Base-by-base conservation (phyloP, 2,329 filamentous ascomycete species). In the Penicillium sp. region DNA sequence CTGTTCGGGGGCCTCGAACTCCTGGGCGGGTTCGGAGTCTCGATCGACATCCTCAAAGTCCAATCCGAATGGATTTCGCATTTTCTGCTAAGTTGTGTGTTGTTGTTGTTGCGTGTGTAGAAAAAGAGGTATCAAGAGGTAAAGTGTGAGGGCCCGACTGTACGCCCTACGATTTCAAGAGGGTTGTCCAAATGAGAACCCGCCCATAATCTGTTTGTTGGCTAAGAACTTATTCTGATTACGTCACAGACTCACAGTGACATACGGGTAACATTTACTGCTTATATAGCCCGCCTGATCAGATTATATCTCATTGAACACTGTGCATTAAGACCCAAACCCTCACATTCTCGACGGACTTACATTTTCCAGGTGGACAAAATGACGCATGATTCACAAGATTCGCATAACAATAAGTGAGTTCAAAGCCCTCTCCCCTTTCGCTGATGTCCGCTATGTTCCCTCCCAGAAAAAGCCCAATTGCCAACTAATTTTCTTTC, bases 41-140 rank as follows among this genome's bases (percentile, higher is more conserved):
- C 63, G 62, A 32, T 65, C 63, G 27, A 64, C 40, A 36, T 62
- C 64, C 22, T 58, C 58, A 36, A 52, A 60, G 43, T 69, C 64
- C 59, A 72, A 62, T 43, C 71, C 69, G 49, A 72, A 72, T 24
- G 70, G 70, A 50, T 71, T 72, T 18, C 64, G 61, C 62, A 65
- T 66, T 24, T 24, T 24, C 24, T 24, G 24, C 24, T 24, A 24
- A 24, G 24, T 24, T 24, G 24, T 24, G 24, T 24, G 24, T 24
- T 24, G 24, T 24, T 24, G 24, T 24, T 24, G 24, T 24, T 24
- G 24, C 6, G 24, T 24, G 24, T 24, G 24, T 24, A 24, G 24
- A 24, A 24, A 24, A 24, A 24, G 24, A 24, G 24, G 24, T 24
- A 24, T 24, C 24, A 24, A 24, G 24, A 24, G 24, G 24, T 24